Percentiles rank a stretch among this genome's conserved stretches.
Evolutionary conservation across 164 flowering plant genomes (phyloP).

Genomic region (Amborella trichopoda): DNA sequence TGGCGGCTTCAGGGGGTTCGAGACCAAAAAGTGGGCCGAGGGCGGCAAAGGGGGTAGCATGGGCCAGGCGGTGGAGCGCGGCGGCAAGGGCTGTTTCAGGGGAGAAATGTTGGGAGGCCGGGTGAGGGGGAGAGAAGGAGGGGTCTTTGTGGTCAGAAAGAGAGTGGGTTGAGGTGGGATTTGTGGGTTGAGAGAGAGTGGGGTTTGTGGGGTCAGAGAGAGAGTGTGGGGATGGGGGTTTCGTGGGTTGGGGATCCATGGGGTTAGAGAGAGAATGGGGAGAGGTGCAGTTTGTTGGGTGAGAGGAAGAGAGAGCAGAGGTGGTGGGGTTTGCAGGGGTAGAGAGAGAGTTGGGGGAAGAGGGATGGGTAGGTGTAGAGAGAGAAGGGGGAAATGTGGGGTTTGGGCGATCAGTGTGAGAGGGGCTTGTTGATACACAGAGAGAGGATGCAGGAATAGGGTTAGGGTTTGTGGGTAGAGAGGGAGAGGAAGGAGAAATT

Average conservation of each 20-base stretch:
- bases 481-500: background rate
- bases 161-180: constrained; percentile 39
- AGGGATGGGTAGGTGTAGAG: background rate
- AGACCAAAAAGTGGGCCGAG: constrained; percentile 46
- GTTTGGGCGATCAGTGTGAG: background rate
- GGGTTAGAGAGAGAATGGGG: no score
- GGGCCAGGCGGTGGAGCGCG: constrained; percentile 54
- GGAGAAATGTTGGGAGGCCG: constrained; percentile 11
- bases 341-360: background rate
- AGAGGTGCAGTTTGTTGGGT: no score
- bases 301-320: no score
- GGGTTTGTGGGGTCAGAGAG: no score
- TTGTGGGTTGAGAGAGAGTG: no score
- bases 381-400: background rate
- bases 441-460: background rate
- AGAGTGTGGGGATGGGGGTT: no score
- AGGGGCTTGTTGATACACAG: background rate
- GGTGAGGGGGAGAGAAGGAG: constrained; percentile 17
- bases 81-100: constrained; percentile 38
- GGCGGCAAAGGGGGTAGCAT: constrained; percentile 36
- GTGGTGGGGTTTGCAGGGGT: background rate
- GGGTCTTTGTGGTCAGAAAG: constrained; percentile 25
- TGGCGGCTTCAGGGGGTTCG: constrained; percentile 33
- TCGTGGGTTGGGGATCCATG: background rate
- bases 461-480: background rate